Percentiles rank a stretch among this genome's conserved stretches.
Conservation (phyloP, 129 eudicot species). For the Arctium minus region DNA sequence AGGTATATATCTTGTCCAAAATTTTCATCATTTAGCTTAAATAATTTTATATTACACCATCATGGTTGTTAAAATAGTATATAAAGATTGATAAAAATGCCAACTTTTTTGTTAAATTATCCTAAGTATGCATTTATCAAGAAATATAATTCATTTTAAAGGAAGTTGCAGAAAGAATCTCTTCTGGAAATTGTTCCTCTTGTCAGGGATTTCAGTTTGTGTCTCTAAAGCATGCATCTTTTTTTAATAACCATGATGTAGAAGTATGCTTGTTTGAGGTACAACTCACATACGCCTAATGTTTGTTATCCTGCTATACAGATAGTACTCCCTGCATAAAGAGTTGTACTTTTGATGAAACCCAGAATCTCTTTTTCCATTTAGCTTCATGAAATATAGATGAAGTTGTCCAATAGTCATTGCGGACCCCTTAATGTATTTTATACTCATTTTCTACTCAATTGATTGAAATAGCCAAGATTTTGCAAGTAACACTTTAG, state of each 20-base stretch:
- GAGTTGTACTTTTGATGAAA: background rate
- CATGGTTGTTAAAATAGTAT: background rate
- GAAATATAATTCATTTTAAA: background rate
- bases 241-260: background rate
- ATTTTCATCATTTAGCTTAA: conserved; percentile 10
- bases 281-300: background rate
- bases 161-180: conserved; percentile 33
- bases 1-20: conserved; percentile 37
- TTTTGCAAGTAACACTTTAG: too few species aligned
- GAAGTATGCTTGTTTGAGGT: background rate
- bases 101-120: background rate
- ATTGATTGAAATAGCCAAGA: background rate
- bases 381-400: background rate
- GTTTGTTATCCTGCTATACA: background rate
- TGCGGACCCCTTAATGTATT: background rate
- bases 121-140: background rate
- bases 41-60: background rate
- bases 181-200: conserved; percentile 31
- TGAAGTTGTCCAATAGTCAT: background rate
- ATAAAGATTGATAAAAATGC: background rate
- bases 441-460: background rate
- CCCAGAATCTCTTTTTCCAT: background rate
- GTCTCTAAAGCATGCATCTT: background rate
- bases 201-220: conserved; percentile 17
- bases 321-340: background rate